Percentiles rank a stretch among this genome's conserved stretches.
Conservation (phyloP, 1,139 yeast species). For the Debaryomyces coudertii region DNA sequence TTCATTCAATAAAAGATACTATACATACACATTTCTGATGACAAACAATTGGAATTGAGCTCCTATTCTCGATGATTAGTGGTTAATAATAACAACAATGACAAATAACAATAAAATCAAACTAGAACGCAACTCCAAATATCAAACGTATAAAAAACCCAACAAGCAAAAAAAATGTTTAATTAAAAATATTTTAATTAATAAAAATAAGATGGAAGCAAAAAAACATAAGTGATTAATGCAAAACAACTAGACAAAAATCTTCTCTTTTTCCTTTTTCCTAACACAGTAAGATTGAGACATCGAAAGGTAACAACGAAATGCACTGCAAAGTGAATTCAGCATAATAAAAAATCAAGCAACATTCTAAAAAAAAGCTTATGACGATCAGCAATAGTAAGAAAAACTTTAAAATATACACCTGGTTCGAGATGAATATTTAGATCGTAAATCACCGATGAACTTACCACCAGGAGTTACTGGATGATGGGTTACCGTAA, state of each 20-base stretch:
- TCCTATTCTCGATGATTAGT: conserved; percentile 9
- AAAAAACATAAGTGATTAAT: conserved; percentile 22
- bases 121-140: conserved; percentile 13
- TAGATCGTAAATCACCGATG: neutral
- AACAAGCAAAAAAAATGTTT: conserved; percentile 14
- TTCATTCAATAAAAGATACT: conserved; percentile 9
- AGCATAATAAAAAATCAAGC: conserved; percentile 5
- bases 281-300: conserved; percentile 30
- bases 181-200: conserved; percentile 13
- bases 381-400: conserved; percentile 11
- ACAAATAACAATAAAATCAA: conserved; percentile 8
- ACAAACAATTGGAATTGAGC: conserved; percentile 8
- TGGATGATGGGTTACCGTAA: conserved; percentile 39
- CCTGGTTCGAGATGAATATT: neutral
- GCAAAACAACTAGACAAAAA: conserved; percentile 24
- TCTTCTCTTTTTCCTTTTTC: conserved; percentile 24
- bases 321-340: conserved; percentile 21
- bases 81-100: conserved; percentile 7
- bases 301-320: conserved; percentile 26
- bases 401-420: conserved; percentile 14
- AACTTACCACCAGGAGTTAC: conserved; percentile 47
- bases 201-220: conserved; percentile 17
- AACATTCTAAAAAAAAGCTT: conserved; percentile 3
- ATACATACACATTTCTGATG: conserved; percentile 9
- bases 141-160: conserved; percentile 16